phyloP scores from a whole-genome alignment of 2,329 filamentous ascomycete genomes.

The Dactylellina leptospora region DNA sequence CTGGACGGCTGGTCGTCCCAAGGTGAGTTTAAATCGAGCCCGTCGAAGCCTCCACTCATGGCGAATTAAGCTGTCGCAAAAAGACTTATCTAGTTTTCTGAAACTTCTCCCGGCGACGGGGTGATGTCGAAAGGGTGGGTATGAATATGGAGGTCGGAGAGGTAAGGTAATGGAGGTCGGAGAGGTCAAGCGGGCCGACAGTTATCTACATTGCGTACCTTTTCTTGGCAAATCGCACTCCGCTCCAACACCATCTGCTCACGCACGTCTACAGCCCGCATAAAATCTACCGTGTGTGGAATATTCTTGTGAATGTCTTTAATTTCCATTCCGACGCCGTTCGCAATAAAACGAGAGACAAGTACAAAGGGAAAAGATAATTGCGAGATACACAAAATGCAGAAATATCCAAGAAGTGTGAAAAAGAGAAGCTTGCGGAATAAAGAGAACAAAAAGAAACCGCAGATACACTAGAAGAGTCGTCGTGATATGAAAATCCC shows the following conservation, averaged over 20 bases:
- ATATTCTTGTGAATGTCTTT: conserved; percentile 36
- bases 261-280: too few relatives aligned
- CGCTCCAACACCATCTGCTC: not conserved
- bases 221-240: conserved; percentile 39
- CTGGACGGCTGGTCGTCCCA: conserved; percentile 53
- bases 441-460: not conserved
- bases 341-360: conserved; percentile 52
- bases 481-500: conserved; percentile 5
- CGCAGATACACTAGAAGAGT: conserved; percentile 4
- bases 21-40: conserved; percentile 49
- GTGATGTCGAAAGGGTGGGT: not conserved
- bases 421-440: conserved; percentile 17
- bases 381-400: conserved; percentile 5
- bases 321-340: conserved; percentile 52
- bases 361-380: conserved; percentile 14
- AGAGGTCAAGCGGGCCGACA: not conserved
- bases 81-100: conserved; percentile 6
- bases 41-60: conserved; percentile 53
- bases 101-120: not conserved
- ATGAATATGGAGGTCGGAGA: not conserved
- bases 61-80: conserved; percentile 7
- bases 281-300: too few relatives aligned
- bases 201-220: conserved; percentile 50
- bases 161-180: not conserved
- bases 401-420: conserved; percentile 26